Evolutionary conservation across 768 basidiomycete genomes (phyloP), one percentile per base, ranked within the genome.

Genomic region (Boletus rubroflammeus): DNA sequence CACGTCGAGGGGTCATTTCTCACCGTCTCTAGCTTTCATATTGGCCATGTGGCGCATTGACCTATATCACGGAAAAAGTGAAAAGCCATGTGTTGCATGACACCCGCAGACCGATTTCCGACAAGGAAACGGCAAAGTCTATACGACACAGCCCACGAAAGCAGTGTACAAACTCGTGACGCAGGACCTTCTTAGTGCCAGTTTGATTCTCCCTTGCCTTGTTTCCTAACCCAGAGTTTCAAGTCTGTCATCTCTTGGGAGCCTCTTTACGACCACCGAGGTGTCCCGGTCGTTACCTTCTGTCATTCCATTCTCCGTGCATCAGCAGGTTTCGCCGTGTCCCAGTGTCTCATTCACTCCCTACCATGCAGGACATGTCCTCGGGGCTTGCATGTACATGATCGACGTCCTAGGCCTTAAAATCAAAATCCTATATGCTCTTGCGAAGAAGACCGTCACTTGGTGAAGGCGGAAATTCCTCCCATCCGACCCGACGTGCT

Each of bases 81-180:
- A 29, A 17, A 23, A 0, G 1, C 28, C 45, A 21, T 26, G 34
- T 45, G 11, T 10, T 19, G 6, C 23, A 26, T 17, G 15, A n/a
- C 32, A 8, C 34, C 36, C 8, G 28, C 60, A 98, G 96, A 98
- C 96, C n/a, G 98, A 97, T 72, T 98, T 99, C 70, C 77, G 84
- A 66, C 92, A 97, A 67, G 96, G 96, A 19, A 88, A 86, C 54
- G 96, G 96, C 19, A 96, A 95, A 63, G 93, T 98, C 9, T 99
- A 98, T 75, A 99, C 98, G 96, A 98, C 96, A 3, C 92, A 94
- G 71, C 93, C 96, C 2, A 99, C 96, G 11, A 99, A 98, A 72
- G 95, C 93, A 3, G 81, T 98, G 47, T 94, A 98, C 76, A 93
- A 93, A 58, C 90, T 95, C 69, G 93, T 98, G 79, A 98, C 98